Evolutionary conservation across 1,284 basidiomycete genomes (phyloP), one percentile per base, ranked within the genome.

Genomic region (Austroboletus niveus): DNA sequence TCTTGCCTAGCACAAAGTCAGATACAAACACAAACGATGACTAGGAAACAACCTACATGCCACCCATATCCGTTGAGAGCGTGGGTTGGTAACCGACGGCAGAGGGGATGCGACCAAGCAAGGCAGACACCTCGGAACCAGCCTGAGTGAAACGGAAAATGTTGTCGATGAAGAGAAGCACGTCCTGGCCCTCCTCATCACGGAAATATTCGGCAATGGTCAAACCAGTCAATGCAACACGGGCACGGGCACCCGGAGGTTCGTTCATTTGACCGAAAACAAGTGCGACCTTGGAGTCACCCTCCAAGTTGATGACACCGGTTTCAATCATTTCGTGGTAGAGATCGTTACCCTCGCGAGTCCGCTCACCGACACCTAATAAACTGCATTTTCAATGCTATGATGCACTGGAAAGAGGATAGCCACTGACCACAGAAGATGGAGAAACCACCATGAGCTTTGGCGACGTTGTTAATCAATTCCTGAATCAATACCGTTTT

Each of bases 201-300:
- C 96, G 95, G 96, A 99, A 99, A 82, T 98, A 99, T 79, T 99
- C 96, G 65, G 96, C 96, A 64, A 98, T 97, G 71, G 96, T 98
- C 58, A 99, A 81, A 78, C 96, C 96, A 66, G 96, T 98, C 67
- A 99, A 87, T 59, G 96, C 96, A 69, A 98, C 96, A 91, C 96
- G 96, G 71, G 96, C 96, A 89, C 96, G 95, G 67, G 96, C 96
- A 87, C 96, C 96, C 67, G 96, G 96, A 74, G 96, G 96, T 82
- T 99, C 96, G 82, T 99, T 99, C 96, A 99, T 99, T 81, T 99
- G 96, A 82, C 96, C 96, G 82, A 99, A 99, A 65, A 99, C 96
- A 61, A 99, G 88, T 67, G 96, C 95, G 77, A 98, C 96, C 85
- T 99, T 98, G 74, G 96, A 98, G 75, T 96, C 93, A 75, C 94